These are phyloP conservation scores for Penicillium sp. DNA, from an alignment of 2,329 filamentous ascomycete genomes.

Conservation along the genomic window DNA sequence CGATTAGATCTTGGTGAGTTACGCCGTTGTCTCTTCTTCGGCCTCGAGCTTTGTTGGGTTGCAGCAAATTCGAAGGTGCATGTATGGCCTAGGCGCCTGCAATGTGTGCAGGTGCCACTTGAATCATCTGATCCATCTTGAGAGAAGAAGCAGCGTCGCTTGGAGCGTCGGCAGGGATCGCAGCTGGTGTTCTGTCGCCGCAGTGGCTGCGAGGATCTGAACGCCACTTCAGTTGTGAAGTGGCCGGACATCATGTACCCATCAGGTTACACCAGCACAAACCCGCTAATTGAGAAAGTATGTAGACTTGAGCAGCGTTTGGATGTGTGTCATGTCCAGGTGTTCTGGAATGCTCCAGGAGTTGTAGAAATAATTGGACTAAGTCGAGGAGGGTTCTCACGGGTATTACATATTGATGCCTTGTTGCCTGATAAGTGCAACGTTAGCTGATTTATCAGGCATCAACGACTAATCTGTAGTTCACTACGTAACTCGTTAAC, in stretches of 20 bases:
- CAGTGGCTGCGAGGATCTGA: not conserved
- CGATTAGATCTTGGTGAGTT: not conserved
- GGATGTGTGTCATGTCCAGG: not conserved
- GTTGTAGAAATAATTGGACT: not conserved
- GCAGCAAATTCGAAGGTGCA: slow-evolving; percentile 23
- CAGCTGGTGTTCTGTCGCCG: slow-evolving; percentile 27
- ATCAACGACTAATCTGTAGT: not conserved
- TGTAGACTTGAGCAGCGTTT: not conserved
- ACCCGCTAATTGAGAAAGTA: not conserved
- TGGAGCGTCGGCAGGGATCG: slow-evolving; percentile 25
- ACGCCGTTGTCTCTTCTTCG: slow-evolving; percentile 3
- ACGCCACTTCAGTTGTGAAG: not conserved
- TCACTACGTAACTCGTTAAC: not conserved
- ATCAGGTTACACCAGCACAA: not conserved
- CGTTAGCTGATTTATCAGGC: not conserved
- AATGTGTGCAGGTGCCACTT: slow-evolving; percentile 13
- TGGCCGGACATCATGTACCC: not conserved
- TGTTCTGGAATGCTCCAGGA: not conserved
- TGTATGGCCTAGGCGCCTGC: slow-evolving; percentile 15
- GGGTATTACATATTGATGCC: not conserved
- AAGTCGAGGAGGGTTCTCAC: not conserved
- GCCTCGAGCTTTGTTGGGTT: slow-evolving; percentile 1
- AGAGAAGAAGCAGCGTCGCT: slow-evolving; percentile 23
- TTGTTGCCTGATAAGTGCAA: not conserved
- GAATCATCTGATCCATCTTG: not conserved